Percentiles rank a stretch among this genome's conserved stretches.
phyloP scores from a whole-genome alignment of 371 early-diverging fungal genomes.

The Nematocida parisii region DNA sequence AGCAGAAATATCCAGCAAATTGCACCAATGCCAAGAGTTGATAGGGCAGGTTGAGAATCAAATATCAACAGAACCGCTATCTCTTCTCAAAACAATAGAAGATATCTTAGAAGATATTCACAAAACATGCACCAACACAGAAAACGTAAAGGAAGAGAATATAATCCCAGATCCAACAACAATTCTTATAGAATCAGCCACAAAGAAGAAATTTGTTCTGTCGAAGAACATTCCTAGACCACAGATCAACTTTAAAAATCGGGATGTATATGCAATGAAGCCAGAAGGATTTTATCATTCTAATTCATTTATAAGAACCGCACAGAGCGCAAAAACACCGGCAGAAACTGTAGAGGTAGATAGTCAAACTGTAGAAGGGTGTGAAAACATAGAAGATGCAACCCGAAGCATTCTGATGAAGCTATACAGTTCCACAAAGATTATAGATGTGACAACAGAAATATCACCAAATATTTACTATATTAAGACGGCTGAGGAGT shows the following conservation, averaged over 20 bases:
- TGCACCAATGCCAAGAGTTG: not conserved
- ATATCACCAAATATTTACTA: conserved; percentile 2
- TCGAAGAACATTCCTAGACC: conserved; percentile 47
- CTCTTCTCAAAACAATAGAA: conserved; percentile 9
- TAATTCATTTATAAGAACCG: not conserved
- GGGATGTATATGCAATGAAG: conserved; percentile 9
- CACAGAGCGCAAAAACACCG: not conserved
- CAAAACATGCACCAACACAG: not conserved
- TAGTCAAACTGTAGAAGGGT: not conserved
- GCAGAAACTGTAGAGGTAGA: not conserved
- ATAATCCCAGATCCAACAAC: conserved; percentile 21
- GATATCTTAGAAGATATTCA: conserved; percentile 12
- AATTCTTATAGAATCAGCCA: not conserved
- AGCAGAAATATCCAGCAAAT: not conserved
- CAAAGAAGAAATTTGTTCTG: conserved; percentile 28
- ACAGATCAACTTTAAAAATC: conserved; percentile 44
- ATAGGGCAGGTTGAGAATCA: not conserved
- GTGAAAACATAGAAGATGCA: not conserved
- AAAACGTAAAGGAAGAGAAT: not conserved
- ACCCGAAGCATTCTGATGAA: not conserved
- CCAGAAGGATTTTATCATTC: not conserved
- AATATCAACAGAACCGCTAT: not conserved
- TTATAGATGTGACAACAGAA: not conserved
- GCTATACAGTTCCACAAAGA: not conserved
- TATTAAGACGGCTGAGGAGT: conserved; percentile 4